Conservation (phyloP, 1,284 basidiomycete species). For the Cutaneotrichosporon sp. region DNA sequence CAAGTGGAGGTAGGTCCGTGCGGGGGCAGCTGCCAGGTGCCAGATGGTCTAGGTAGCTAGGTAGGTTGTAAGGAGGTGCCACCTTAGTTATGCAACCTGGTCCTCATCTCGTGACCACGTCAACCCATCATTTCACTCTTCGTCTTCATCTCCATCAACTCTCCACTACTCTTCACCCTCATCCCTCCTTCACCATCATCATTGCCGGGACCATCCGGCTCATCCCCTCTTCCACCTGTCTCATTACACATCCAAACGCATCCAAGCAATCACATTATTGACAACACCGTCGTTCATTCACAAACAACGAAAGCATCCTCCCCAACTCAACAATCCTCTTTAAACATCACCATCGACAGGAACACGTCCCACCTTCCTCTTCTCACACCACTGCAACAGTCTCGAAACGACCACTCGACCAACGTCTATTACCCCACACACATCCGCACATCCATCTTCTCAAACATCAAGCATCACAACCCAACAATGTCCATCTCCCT, state of each 20-base stretch:
- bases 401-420: background rate
- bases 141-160: background rate
- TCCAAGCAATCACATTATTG: background rate
- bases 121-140: background rate
- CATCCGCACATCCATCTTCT: background rate
- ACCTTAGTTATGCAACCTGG: too few species aligned
- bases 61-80: too few species aligned
- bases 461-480: background rate
- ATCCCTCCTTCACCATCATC: constrained; percentile 6
- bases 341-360: background rate
- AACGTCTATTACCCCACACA: background rate
- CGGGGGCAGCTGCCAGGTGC: background rate
- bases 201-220: constrained; percentile 11
- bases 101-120: background rate
- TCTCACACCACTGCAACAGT: background rate
- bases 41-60: background rate
- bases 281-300: constrained; percentile 4
- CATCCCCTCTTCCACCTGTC: background rate
- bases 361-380: background rate
- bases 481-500: constrained; percentile 50
- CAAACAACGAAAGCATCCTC: constrained; percentile 1
- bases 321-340: background rate
- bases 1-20: too few species aligned
- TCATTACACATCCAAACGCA: background rate
- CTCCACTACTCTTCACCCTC: background rate